phyloP scores from a whole-genome alignment of 2,329 filamentous ascomycete species.

The Cladosporium sp. region DNA sequence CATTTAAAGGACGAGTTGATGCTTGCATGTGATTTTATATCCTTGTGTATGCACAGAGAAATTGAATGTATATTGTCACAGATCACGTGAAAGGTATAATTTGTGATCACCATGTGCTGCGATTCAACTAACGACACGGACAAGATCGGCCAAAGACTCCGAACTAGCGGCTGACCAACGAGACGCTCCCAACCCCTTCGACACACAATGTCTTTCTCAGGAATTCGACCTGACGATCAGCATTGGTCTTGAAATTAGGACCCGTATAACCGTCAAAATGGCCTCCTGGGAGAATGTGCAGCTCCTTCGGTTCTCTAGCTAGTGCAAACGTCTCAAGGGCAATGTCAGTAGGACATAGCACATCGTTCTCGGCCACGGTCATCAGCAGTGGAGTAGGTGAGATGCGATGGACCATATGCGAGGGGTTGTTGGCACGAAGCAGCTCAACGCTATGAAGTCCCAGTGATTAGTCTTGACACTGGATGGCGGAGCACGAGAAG shows the following conservation, averaged over 20 bases:
- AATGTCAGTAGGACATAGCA: slow-evolving; percentile 39
- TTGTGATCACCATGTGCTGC: not conserved
- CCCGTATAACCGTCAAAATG: slow-evolving; percentile 45
- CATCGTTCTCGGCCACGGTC: slow-evolving; percentile 40
- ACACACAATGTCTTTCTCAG: slow-evolving; percentile 31
- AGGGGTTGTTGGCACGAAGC: slow-evolving; percentile 15
- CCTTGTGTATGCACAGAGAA: not conserved
- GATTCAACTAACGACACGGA: not conserved
- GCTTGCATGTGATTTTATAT: not conserved
- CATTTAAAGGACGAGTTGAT: not conserved
- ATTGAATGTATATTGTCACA: not conserved
- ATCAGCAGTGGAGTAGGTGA: slow-evolving; percentile 45
- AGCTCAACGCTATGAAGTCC: not conserved
- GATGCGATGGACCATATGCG: slow-evolving; percentile 32
- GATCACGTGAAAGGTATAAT: not conserved
- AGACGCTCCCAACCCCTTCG: not conserved
- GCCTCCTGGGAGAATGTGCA: slow-evolving; percentile 42
- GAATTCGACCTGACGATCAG: slow-evolving; percentile 39
- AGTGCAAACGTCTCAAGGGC: slow-evolving; percentile 41
- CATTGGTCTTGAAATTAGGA: slow-evolving; percentile 36
- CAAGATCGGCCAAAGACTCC: not conserved
- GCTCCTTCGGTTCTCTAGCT: slow-evolving; percentile 45
- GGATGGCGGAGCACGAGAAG: not conserved
- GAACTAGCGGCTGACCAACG: not conserved
- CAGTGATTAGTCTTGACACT: not conserved